Base-by-base conservation (phyloP, 257 asterid species). In the Solanum pinnatisectum region DNA sequence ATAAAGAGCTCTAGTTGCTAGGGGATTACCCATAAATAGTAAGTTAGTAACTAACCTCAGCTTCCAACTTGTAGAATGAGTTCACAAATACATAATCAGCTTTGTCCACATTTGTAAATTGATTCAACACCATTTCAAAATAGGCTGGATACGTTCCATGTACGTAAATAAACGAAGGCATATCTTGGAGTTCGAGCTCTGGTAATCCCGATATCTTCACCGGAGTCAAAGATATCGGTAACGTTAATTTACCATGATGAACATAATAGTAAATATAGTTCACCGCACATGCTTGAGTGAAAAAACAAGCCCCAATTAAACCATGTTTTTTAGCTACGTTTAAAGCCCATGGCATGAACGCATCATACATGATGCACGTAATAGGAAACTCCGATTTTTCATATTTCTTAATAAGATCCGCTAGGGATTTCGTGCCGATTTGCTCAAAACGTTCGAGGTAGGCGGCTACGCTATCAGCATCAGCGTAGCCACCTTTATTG, bases 241-340 rank as follows among this genome's bases (percentile, higher is more conserved):
- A 72, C 46, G n/a, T 59, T 20, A 96, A 22, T 79, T 89, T 12
- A 46, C 98, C 95, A 12, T 89, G 93, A 52, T 92, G 91, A 15
- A 87, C 94, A 86, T 82, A 88, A 52, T 95, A 93, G 87, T 93
- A 93, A 10, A 96, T 90, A 89, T 88, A 93, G 88, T 92, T 95
- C n/a, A 96, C 98, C 1, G 92, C 93, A 88, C 97, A 93, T 20
- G 98, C 92, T 56, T 96, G 99, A 77, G 99, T 93, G 91, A 95
- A 95, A 52, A 96, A 95, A 30, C 84, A 44, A 93, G 95, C 84
- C 6, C 90, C 92, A 79, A 93, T 84, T 16, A 95, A 60, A 2
- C 76, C 93, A 52, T 20, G 82, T 8, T 86, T 89, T 12, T 92
- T 88, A 2, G 93, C 95, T 71, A 96, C 94, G 12, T 92, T 95